phyloP scores from a whole-genome alignment of 805 yeast genomes.

The Metschnikowia henanensis region DNA sequence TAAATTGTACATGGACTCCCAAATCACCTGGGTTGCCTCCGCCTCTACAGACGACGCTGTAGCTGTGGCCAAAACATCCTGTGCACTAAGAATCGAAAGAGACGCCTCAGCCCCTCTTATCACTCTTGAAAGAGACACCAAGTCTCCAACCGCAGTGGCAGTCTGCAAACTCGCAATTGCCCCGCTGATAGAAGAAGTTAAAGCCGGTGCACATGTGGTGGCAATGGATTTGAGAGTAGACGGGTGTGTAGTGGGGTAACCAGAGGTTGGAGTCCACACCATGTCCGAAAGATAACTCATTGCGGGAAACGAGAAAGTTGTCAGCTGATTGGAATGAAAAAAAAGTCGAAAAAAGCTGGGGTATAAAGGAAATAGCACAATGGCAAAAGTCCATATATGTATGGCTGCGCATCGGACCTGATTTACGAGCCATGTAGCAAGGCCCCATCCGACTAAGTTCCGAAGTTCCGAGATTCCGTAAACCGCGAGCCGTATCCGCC shows the following conservation, averaged over 20 bases:
- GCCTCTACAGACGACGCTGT: conserved; percentile 27
- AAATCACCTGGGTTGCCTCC: conserved; percentile 33
- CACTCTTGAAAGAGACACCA: conserved; percentile 24
- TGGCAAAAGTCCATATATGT: neutral
- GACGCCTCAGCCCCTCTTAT: conserved; percentile 40
- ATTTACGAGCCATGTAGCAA: neutral
- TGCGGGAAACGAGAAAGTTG: neutral
- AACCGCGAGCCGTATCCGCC: neutral
- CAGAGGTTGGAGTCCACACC: conserved; percentile 17
- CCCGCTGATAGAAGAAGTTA: conserved; percentile 18
- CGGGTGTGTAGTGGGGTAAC: conserved; percentile 24
- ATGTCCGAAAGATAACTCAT: conserved; percentile 2
- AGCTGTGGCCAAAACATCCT: conserved; percentile 40
- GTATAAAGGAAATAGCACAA: neutral
- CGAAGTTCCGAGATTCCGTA: neutral
- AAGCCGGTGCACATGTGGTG: conserved; percentile 24
- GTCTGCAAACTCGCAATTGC: conserved; percentile 20
- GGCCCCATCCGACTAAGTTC: neutral
- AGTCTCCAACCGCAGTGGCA: conserved; percentile 20
- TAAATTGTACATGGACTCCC: conserved; percentile 33
- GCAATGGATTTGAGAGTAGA: conserved; percentile 30
- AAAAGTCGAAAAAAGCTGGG: neutral
- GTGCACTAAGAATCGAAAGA: conserved; percentile 33
- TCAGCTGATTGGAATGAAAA: no score
- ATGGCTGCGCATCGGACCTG: neutral